Evolutionary conservation across 2,329 filamentous ascomycete genomes (phyloP), one percentile per base, ranked within the genome.

Genomic region (Aaosphaeria arxii): DNA sequence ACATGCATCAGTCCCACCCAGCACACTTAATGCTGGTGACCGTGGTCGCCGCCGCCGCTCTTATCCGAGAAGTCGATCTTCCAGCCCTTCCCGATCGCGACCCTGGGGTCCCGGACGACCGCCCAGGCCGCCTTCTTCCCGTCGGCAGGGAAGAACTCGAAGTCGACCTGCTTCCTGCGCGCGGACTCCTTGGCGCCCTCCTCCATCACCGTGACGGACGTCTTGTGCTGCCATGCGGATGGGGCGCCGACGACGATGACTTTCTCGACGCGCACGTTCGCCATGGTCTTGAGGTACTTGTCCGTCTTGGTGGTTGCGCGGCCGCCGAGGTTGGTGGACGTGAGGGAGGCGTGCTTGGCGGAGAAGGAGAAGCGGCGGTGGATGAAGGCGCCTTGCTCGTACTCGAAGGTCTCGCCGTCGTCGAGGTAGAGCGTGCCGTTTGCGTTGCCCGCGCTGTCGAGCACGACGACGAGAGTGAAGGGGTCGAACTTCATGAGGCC

Each of bases 401-500:
- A 91, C 47, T 96, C 90, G 58, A 91, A 99, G 1, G 87, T 88
- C 71, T 97, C 91, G 42, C 94, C 94, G 57, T 99, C 94, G 64
- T 99, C 94, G 30, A 90, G 77, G 64, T 99, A 99, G 6, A 99
- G 75, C 43, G 88, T 86, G 30, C 94, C 94, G 42, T 86, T 81
- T 0, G 92, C 90, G 59, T 85, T 82, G 45, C 87, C 85, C 31
- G 81, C 77, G 56, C 83, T 82, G 57, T 82, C 77, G 11, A 95
- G 76, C 0, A 83, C 81, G 2, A 97, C 78, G 2, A 99, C 85
- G 1, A 99, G 82, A 0, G 94, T 99, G 75, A 96, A 96, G 38
- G 95, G 91, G 68, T 99, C 94, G 71, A 85, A 95, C 61, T 84
- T 87, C 94, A 97, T 97, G 41, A 96, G 78, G 17, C 88, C 85